phyloP scores from a whole-genome alignment of 805 yeast species.

The Candida boidinii region DNA sequence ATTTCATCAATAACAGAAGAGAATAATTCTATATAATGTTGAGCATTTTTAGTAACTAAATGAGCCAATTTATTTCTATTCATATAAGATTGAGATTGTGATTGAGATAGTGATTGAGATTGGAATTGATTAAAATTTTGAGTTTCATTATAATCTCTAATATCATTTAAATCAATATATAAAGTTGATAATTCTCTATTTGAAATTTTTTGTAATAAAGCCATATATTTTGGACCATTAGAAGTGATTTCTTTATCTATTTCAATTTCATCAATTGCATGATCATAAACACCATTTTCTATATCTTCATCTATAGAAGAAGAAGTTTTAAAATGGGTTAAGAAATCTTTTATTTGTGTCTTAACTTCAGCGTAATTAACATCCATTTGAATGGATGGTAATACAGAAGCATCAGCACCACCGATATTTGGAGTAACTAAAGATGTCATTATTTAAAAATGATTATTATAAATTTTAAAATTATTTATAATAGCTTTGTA shows the following conservation, averaged over 20 bases:
- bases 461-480: too few species aligned
- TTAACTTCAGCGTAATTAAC: constrained; percentile 60
- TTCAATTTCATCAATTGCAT: constrained; percentile 22
- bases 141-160: constrained; percentile 57
- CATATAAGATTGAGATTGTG: not conserved
- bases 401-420: constrained; percentile 12
- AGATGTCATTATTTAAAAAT: constrained; percentile 15
- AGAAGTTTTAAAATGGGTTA: constrained; percentile 53
- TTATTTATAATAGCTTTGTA: too few species aligned
- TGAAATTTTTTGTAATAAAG: constrained; percentile 66
- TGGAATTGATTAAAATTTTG: constrained; percentile 10
- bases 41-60: constrained; percentile 62
- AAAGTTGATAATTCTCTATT: constrained; percentile 71
- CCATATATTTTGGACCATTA: constrained; percentile 66
- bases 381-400: constrained; percentile 20
- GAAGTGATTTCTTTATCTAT: constrained; percentile 14
- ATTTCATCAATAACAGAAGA: constrained; percentile 66
- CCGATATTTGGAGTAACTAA: constrained; percentile 8
- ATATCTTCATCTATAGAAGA: constrained; percentile 13
- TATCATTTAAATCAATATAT: constrained; percentile 75
- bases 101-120: constrained; percentile 9
- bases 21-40: constrained; percentile 73
- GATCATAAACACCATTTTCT: constrained; percentile 27
- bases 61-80: constrained; percentile 39
- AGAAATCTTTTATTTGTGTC: constrained; percentile 52